These are phyloP conservation scores for Flaveria bidentis DNA, from an alignment of 129 eudicot species.

Conservation along the genomic window DNA sequence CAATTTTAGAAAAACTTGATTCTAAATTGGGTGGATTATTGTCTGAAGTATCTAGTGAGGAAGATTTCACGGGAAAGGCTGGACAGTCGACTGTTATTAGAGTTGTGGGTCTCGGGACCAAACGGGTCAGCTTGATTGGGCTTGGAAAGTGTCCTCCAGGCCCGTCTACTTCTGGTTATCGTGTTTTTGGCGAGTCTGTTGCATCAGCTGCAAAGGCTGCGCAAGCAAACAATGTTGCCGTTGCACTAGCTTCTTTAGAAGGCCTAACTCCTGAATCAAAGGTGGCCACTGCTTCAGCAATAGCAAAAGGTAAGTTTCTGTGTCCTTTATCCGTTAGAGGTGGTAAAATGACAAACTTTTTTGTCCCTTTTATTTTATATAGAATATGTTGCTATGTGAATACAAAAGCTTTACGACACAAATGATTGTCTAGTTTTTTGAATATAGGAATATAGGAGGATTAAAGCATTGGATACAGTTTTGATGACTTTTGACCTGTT, in stretches of 20 bases:
- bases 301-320: constrained; percentile 63
- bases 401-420: not conserved
- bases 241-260: constrained; percentile 75
- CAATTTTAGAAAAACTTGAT: constrained; percentile 66
- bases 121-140: constrained; percentile 80
- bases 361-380: not conserved
- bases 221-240: constrained; percentile 76
- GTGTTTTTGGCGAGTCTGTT: constrained; percentile 84
- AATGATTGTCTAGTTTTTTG: not conserved
- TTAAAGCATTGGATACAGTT: not conserved
- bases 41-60: constrained; percentile 76
- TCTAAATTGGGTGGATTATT: constrained; percentile 66
- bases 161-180: constrained; percentile 48
- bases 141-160: constrained; percentile 59
- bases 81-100: constrained; percentile 84
- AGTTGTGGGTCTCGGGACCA: constrained; percentile 67
- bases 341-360: not conserved
- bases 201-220: constrained; percentile 79
- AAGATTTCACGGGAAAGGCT: constrained; percentile 85
- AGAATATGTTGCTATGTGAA: not conserved
- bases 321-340: not conserved
- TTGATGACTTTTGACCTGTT: not conserved
- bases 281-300: constrained; percentile 64
- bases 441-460: not conserved
- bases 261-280: constrained; percentile 64